phyloP scores from a whole-genome alignment of 2,329 filamentous ascomycete species.

The Furcasterigmium furcatum region DNA sequence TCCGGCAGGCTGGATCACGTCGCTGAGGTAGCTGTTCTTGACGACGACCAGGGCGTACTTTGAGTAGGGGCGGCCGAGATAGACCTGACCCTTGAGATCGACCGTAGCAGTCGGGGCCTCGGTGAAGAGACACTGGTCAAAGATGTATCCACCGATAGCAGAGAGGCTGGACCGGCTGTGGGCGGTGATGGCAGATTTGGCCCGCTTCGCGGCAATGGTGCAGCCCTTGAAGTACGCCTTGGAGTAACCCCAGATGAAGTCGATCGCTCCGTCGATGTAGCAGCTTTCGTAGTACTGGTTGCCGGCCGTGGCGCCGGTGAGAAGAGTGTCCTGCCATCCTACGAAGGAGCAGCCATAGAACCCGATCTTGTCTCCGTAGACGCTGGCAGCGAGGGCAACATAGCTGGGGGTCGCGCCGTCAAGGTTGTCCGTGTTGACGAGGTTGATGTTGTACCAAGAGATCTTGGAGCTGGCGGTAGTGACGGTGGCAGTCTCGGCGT shows the following conservation, averaged over 20 bases:
- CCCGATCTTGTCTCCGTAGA: constrained; percentile 33
- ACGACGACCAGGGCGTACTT: constrained; percentile 48
- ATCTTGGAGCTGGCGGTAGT: constrained; percentile 35
- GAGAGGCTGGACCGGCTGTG: constrained; percentile 35
- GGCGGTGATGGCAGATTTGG: constrained; percentile 34
- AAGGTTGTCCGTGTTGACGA: constrained; percentile 28
- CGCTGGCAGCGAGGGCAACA: constrained; percentile 43
- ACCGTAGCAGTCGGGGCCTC: constrained; percentile 37
- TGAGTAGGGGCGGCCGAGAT: constrained; percentile 51
- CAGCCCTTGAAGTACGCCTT: constrained; percentile 24
- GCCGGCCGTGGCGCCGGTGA: constrained; percentile 33
- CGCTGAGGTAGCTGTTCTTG: constrained; percentile 41
- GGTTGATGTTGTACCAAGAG: constrained; percentile 60
- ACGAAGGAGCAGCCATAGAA: constrained; percentile 42
- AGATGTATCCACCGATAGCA: constrained; percentile 39
- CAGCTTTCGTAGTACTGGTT: constrained; percentile 41
- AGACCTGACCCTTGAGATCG: constrained; percentile 28
- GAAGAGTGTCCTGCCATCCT: constrained; percentile 47
- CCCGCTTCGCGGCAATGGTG: constrained; percentile 20
- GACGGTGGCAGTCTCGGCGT: constrained; percentile 49
- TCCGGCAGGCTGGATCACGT: constrained; percentile 48
- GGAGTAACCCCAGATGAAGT: constrained; percentile 37
- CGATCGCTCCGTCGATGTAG: constrained; percentile 42
- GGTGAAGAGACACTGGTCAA: constrained; percentile 41
- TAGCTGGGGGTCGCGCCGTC: constrained; percentile 20